Evolutionary conservation across 1,139 yeast genomes (phyloP).

Genomic region (Taphrina betulina): DNA sequence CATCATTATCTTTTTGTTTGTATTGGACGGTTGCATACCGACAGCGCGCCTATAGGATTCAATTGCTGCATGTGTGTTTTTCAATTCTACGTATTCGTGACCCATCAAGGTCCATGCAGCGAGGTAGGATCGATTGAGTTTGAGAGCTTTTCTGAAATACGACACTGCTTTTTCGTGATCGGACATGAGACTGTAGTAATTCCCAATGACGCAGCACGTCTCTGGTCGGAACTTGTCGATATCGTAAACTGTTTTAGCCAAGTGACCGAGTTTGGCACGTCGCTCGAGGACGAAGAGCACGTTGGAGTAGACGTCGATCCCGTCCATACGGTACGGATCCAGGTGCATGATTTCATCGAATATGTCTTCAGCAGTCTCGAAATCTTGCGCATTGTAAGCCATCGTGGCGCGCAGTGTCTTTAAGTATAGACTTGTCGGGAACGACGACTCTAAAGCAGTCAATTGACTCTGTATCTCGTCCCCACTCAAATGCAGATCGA

Average conservation of each 20-base stretch:
- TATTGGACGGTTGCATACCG: constrained; percentile 38
- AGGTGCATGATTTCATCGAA: constrained; percentile 69
- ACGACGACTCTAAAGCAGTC: constrained; percentile 51
- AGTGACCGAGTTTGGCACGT: constrained; percentile 72
- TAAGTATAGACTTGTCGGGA: constrained; percentile 73
- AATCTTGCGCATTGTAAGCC: constrained; percentile 70
- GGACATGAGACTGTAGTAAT: constrained; percentile 84
- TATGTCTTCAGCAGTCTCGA: constrained; percentile 70
- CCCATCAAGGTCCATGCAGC: constrained; percentile 99
- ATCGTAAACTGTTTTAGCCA: constrained; percentile 81
- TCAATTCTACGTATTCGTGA: constrained; percentile 93
- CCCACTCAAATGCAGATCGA: constrained; percentile 75
- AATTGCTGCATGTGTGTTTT: constrained; percentile 95
- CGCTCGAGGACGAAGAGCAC: constrained; percentile 93
- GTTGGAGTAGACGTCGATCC: constrained; percentile 86
- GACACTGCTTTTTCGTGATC: constrained; percentile 94
- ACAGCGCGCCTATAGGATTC: constrained; percentile 93
- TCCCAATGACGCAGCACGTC: constrained; percentile 91
- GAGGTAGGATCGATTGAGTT: constrained; percentile 73
- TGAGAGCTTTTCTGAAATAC: constrained; percentile 86
- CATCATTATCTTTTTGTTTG: not conserved
- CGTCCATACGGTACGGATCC: constrained; percentile 90
- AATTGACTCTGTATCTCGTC: constrained; percentile 54
- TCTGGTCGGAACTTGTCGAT: constrained; percentile 90
- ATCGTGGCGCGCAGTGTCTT: constrained; percentile 78